Percentiles rank a stretch among this genome's conserved stretches.
Conservation (phyloP, 139 green algal genomes). For the Mesotaenium endlicherianum region DNA sequence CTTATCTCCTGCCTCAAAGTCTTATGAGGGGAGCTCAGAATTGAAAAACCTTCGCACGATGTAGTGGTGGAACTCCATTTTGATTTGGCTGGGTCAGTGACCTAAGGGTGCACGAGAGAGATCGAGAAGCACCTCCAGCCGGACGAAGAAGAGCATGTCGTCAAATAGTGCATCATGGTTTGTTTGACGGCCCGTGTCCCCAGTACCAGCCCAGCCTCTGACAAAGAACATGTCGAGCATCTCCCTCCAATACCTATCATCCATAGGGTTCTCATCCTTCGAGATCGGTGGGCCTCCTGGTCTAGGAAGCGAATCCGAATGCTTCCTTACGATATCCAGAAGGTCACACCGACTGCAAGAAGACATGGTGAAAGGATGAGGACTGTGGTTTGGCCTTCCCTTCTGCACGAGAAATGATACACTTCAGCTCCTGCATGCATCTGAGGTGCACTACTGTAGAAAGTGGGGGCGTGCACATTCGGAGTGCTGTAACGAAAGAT, state of each 20-base stretch:
- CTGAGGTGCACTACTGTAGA: too few species aligned
- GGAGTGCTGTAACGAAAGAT: too few species aligned
- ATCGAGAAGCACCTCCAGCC: not conserved
- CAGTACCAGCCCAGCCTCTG: not conserved
- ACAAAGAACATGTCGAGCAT: conserved; percentile 47
- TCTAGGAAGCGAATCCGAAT: not conserved
- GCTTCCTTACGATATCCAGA: conserved; percentile 13
- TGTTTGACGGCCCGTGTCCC: not conserved
- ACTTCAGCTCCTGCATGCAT: too few species aligned
- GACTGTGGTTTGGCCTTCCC: too few species aligned
- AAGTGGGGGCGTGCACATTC: too few species aligned
- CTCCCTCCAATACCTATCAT: conserved; percentile 29
- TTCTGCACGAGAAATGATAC: too few species aligned
- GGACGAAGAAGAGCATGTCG: conserved; percentile 53
- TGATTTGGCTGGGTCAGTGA: too few species aligned
- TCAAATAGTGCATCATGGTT: conserved; percentile 8
- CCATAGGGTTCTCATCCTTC: not conserved
- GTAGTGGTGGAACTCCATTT: too few species aligned
- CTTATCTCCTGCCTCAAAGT: too few species aligned
- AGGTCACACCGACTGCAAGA: conserved; percentile 1
- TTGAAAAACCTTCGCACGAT: not conserved
- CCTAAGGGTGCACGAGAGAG: too few species aligned
- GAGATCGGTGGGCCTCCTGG: not conserved
- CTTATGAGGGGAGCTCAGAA: not conserved
- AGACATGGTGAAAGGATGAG: not conserved